phyloP scores from a whole-genome alignment of 1,284 basidiomycete genomes.

The Sanguinoderma infundibulare region DNA sequence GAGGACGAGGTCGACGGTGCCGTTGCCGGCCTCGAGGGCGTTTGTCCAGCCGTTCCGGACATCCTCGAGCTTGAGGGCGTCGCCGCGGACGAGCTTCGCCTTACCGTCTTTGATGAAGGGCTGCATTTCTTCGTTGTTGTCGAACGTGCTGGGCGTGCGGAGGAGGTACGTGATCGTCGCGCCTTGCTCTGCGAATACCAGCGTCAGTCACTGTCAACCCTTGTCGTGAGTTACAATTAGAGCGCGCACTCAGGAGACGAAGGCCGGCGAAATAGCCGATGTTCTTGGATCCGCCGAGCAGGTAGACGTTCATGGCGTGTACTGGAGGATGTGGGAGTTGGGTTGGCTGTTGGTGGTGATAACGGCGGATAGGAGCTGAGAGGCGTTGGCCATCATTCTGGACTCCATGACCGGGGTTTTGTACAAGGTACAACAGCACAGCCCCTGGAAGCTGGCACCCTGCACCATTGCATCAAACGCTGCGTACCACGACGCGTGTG shows the following conservation, averaged over 20 bases:
- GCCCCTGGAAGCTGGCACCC: no score
- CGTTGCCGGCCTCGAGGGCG: slow-evolving; percentile 36
- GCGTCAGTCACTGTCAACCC: no score
- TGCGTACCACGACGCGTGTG: no score
- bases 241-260: slow-evolving; percentile 51
- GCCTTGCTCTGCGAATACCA: slow-evolving; percentile 41
- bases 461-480: no score
- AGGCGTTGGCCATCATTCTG: no score
- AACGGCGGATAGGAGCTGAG: background rate
- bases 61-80: slow-evolving; percentile 50
- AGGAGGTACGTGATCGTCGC: slow-evolving; percentile 57
- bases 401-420: no score
- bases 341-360: background rate
- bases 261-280: slow-evolving; percentile 61
- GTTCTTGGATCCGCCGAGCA: slow-evolving; percentile 67
- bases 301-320: slow-evolving; percentile 42
- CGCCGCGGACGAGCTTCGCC: slow-evolving; percentile 53
- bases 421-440: no score
- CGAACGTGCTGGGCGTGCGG: slow-evolving; percentile 47
- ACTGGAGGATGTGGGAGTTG: background rate
- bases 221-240: no score
- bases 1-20: slow-evolving; percentile 47
- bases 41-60: slow-evolving; percentile 49
- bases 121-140: slow-evolving; percentile 49
- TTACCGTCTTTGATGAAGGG: slow-evolving; percentile 43